Evolutionary conservation across 2,329 filamentous ascomycete genomes (phyloP).

Genomic region (Elsinoe batatas): DNA sequence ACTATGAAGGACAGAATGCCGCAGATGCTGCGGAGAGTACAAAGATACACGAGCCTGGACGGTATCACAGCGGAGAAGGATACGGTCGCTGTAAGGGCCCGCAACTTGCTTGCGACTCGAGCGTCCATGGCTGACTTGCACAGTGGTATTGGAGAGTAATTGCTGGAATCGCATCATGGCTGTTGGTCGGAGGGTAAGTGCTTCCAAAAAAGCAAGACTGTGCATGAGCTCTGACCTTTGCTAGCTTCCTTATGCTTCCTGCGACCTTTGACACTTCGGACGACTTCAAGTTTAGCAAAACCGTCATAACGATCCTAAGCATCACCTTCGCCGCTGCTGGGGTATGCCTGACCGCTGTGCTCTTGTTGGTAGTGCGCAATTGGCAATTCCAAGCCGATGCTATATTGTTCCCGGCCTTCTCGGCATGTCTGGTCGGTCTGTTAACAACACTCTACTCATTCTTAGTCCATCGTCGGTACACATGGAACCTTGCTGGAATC

Average conservation of each 20-base stretch:
- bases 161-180: constrained; percentile 35
- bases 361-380: constrained; percentile 39
- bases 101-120: neutral
- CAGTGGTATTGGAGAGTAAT: constrained; percentile 42
- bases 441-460: constrained; percentile 41
- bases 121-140: constrained; percentile 12
- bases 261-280: constrained; percentile 35
- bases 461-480: constrained; percentile 31
- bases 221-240: constrained; percentile 15
- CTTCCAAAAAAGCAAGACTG: neutral
- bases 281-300: constrained; percentile 31
- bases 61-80: constrained; percentile 19
- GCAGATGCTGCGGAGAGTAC: constrained; percentile 21
- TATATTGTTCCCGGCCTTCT: constrained; percentile 37
- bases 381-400: constrained; percentile 38
- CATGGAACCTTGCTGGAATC: constrained; percentile 37
- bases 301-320: constrained; percentile 36
- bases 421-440: constrained; percentile 38
- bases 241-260: constrained; percentile 40
- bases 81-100: constrained; percentile 6
- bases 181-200: constrained; percentile 40
- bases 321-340: constrained; percentile 39
- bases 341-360: constrained; percentile 38
- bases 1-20: constrained; percentile 9
- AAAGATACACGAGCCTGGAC: constrained; percentile 23